phyloP scores from a whole-genome alignment of 2,329 filamentous ascomycete species.

The Hymenoscyphus repandus region DNA sequence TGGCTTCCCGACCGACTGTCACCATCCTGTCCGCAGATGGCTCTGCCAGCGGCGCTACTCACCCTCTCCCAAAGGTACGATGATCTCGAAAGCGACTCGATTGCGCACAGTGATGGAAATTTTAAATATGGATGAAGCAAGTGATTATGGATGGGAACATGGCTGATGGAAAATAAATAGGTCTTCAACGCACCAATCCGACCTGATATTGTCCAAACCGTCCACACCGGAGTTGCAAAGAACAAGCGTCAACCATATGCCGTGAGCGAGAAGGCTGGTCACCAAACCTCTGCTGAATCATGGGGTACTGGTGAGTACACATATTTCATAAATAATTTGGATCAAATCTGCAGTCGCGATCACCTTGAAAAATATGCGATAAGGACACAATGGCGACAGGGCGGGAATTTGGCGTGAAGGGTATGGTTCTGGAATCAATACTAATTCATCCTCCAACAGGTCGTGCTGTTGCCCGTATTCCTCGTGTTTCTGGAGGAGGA shows the following conservation, averaged over 20 bases:
- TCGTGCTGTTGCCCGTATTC: slow-evolving; percentile 99
- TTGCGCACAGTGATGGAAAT: neutral
- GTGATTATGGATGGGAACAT: slow-evolving; percentile 11
- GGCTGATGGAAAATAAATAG: slow-evolving; percentile 29
- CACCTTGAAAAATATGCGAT: neutral
- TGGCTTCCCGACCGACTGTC: slow-evolving; percentile 96
- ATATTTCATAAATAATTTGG: slow-evolving; percentile 18
- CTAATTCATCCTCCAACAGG: slow-evolving; percentile 46
- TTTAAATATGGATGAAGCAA: neutral
- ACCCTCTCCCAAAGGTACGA: slow-evolving; percentile 71
- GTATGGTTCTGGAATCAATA: slow-evolving; percentile 9
- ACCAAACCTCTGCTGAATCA: slow-evolving; percentile 99
- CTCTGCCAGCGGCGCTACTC: slow-evolving; percentile 80
- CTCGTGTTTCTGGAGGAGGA: slow-evolving; percentile 99
- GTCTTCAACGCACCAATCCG: slow-evolving; percentile 98
- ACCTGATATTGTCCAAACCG: slow-evolving; percentile 91
- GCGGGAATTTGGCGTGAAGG: neutral
- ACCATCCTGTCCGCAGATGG: slow-evolving; percentile 96
- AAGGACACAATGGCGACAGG: neutral
- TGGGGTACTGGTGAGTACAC: slow-evolving; percentile 91
- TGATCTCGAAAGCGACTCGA: slow-evolving; percentile 5
- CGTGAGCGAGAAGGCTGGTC: slow-evolving; percentile 99
- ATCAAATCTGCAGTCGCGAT: slow-evolving; percentile 1
- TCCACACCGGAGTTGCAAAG: slow-evolving; percentile 99
- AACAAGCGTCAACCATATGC: slow-evolving; percentile 99